A percentile compares a stretch with the other conserved stretches of the same genome.
Conservation (phyloP, 139 green algal genomes). For the Dunaliella sp. region DNA sequence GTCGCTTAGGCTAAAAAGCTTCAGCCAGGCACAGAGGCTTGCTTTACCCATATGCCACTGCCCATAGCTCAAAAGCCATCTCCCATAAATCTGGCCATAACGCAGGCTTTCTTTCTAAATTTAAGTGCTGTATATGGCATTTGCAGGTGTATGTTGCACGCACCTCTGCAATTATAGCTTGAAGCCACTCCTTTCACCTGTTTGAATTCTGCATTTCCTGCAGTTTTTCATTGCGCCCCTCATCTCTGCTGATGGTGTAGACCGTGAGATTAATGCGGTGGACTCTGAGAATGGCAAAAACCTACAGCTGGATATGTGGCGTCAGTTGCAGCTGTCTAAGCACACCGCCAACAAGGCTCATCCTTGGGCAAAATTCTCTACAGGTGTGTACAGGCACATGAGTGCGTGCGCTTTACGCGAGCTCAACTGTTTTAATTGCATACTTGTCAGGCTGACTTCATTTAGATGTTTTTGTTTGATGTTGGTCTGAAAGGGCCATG, state of each 20-base stretch:
- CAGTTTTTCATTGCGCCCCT: constrained; percentile 90
- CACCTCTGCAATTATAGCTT: not conserved
- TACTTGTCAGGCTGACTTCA: no score
- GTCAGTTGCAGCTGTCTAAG: constrained; percentile 79
- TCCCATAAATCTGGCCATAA: no score
- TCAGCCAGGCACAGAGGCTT: no score
- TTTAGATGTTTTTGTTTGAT: no score
- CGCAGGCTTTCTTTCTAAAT: no score
- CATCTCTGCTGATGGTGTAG: constrained; percentile 71
- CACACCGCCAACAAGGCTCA: constrained; percentile 62
- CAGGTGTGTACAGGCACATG: constrained; percentile 53
- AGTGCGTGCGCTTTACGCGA: no score
- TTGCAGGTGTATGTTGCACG: not conserved
- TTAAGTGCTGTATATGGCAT: not conserved
- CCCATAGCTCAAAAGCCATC: no score
- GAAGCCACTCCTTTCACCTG: not conserved
- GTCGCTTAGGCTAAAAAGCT: no score
- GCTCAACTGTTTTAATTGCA: no score
- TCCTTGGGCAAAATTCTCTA: constrained; percentile 75
- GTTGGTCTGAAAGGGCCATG: no score
- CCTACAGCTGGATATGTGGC: constrained; percentile 73
- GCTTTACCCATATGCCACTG: no score
- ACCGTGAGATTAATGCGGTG: constrained; percentile 76
- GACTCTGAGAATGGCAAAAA: constrained; percentile 88
- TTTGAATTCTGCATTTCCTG: constrained; percentile 35